Conservation (phyloP, 1,284 basidiomycete species). For the Peniophora sp. region DNA sequence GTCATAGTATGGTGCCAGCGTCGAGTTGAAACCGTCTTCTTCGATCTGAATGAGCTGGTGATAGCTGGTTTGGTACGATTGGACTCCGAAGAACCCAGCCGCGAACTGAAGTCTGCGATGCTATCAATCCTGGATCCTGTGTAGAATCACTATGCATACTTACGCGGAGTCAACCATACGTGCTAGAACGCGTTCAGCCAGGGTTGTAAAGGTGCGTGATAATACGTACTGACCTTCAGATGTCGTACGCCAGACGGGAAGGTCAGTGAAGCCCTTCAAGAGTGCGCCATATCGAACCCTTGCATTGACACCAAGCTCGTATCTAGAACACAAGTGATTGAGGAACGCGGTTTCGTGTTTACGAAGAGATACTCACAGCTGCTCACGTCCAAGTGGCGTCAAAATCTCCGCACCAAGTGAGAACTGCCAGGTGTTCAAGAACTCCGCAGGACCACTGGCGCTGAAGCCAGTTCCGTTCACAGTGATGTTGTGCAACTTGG, state of each 20-base stretch:
- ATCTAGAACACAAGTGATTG: conserved; percentile 20
- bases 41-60: conserved; percentile 48
- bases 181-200: conserved; percentile 14
- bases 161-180: conserved; percentile 50
- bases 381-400: conserved; percentile 47
- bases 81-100: conserved; percentile 55
- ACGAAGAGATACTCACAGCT: conserved; percentile 30
- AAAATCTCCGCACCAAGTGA: conserved; percentile 51
- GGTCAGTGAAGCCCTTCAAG: conserved; percentile 39
- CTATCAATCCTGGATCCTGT: background rate
- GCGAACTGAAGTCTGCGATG: conserved; percentile 39
- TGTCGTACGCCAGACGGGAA: conserved; percentile 57
- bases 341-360: background rate
- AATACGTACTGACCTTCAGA: conserved; percentile 30
- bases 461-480: conserved; percentile 27
- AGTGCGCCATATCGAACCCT: conserved; percentile 50
- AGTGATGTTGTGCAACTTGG: conserved; percentile 27
- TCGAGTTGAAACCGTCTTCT: conserved; percentile 43
- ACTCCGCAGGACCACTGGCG: conserved; percentile 38
- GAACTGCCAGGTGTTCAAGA: conserved; percentile 48
- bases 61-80: conserved; percentile 35
- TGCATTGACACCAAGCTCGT: conserved; percentile 40
- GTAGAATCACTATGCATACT: conserved; percentile 13
- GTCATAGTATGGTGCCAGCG: conserved; percentile 43
- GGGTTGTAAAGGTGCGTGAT: background rate